Conservation (phyloP, 2,329 filamentous ascomycete species). For the Colletotrichum sp. region DNA sequence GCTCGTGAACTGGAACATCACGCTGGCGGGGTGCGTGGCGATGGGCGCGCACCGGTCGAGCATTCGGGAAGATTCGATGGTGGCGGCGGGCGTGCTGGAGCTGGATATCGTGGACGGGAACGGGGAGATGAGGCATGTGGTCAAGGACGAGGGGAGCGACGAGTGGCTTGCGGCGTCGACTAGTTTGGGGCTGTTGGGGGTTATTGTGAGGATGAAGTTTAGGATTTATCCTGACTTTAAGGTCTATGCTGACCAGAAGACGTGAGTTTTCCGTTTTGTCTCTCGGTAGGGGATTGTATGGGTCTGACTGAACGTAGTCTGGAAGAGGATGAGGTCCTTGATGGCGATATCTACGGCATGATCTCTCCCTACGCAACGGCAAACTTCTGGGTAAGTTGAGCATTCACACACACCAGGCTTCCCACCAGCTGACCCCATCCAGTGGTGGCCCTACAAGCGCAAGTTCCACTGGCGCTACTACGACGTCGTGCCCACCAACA, state of each 20-base stretch:
- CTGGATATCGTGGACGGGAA: slow-evolving; percentile 55
- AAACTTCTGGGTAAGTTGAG: slow-evolving; percentile 50
- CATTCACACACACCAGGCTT: too few relatives aligned
- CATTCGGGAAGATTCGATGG: slow-evolving; percentile 53
- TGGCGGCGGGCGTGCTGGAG: slow-evolving; percentile 52
- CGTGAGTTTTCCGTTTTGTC: slow-evolving; percentile 34
- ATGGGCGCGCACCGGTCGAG: slow-evolving; percentile 58
- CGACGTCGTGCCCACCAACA: slow-evolving; percentile 45
- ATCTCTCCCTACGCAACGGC: slow-evolving; percentile 56
- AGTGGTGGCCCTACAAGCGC: slow-evolving; percentile 57
- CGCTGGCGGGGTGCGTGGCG: slow-evolving; percentile 53
- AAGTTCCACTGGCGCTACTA: slow-evolving; percentile 61
- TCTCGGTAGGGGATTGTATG: background rate
- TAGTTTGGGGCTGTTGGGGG: slow-evolving; percentile 51
- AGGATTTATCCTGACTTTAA: slow-evolving; percentile 56
- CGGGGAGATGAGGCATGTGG: slow-evolving; percentile 46
- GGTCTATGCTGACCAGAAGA: slow-evolving; percentile 54
- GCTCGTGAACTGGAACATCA: slow-evolving; percentile 60
- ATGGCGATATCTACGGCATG: slow-evolving; percentile 54
- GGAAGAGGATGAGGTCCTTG: slow-evolving; percentile 50
- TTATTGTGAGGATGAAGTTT: slow-evolving; percentile 54
- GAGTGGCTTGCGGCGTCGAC: slow-evolving; percentile 58
- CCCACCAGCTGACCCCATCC: background rate
- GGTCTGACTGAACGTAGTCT: slow-evolving; percentile 32
- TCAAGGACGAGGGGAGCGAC: slow-evolving; percentile 46